These are phyloP conservation scores for Stemphylium vesicarium DNA, from an alignment of 2,329 filamentous ascomycete species.

Conservation along the genomic window DNA sequence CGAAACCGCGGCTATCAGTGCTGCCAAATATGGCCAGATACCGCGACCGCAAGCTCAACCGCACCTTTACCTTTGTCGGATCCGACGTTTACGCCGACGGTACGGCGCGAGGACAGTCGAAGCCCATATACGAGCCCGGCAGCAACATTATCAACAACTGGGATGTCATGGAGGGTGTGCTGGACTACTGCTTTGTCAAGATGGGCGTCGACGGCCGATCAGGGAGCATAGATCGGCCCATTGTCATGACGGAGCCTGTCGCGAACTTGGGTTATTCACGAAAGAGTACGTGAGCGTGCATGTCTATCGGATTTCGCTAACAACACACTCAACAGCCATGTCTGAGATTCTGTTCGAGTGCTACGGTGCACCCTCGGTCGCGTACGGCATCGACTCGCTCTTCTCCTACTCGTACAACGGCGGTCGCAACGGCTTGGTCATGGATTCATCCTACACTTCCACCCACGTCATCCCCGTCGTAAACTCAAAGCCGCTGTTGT, in stretches of 20 bases:
- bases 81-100: slow-evolving; percentile 94
- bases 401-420: slow-evolving; percentile 96
- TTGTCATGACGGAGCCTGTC: slow-evolving; percentile 95
- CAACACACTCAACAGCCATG: slow-evolving; percentile 69
- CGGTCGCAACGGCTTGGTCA: slow-evolving; percentile 83
- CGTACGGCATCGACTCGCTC: slow-evolving; percentile 94
- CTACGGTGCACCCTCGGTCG: slow-evolving; percentile 86
- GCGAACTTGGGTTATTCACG: slow-evolving; percentile 89
- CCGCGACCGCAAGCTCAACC: slow-evolving; percentile 89
- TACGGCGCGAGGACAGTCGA: slow-evolving; percentile 86
- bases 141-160: slow-evolving; percentile 94
- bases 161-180: slow-evolving; percentile 93
- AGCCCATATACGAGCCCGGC: slow-evolving; percentile 88
- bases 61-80: slow-evolving; percentile 90
- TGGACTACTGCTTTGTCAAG: slow-evolving; percentile 96
- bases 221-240: slow-evolving; percentile 79
- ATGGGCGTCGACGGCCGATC: slow-evolving; percentile 80
- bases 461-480: slow-evolving; percentile 95
- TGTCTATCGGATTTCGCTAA: slow-evolving; percentile 26
- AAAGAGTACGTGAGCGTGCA: slow-evolving; percentile 68
- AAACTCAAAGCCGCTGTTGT: slow-evolving; percentile 81
- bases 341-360: slow-evolving; percentile 97
- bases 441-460: slow-evolving; percentile 90
- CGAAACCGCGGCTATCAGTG: slow-evolving; percentile 76
- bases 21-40: slow-evolving; percentile 95